phyloP scores from a whole-genome alignment of 208 protist species.

The Trypanosoma platydactyli region DNA sequence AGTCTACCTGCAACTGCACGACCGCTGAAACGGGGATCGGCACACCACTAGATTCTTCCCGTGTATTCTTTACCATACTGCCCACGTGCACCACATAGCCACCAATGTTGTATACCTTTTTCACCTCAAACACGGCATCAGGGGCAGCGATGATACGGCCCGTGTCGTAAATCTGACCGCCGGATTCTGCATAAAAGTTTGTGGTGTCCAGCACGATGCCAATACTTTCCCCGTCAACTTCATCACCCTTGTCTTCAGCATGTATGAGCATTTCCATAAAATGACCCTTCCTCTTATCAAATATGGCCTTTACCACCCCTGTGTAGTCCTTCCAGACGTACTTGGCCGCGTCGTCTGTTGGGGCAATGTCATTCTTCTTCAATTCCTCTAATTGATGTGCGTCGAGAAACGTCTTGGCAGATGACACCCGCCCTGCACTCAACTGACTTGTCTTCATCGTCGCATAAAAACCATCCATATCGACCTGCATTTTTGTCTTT shows the following conservation, averaged over 20 bases:
- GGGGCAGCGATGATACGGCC: slow-evolving; percentile 81
- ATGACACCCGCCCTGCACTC: slow-evolving; percentile 54
- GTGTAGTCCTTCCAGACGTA: slow-evolving; percentile 92
- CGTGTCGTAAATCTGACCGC: slow-evolving; percentile 97
- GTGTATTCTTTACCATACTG: slow-evolving; percentile 47
- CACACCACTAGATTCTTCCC: slow-evolving; percentile 40
- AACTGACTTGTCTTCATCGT: slow-evolving; percentile 85
- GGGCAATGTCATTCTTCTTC: slow-evolving; percentile 63
- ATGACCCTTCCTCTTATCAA: slow-evolving; percentile 69
- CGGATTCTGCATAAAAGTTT: slow-evolving; percentile 98
- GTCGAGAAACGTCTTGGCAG: slow-evolving; percentile 85
- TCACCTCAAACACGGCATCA: slow-evolving; percentile 87
- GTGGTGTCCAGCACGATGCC: slow-evolving; percentile 95
- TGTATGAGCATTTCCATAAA: slow-evolving; percentile 69
- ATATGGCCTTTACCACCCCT: slow-evolving; percentile 78
- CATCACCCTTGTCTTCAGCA: slow-evolving; percentile 30
- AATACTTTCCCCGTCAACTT: slow-evolving; percentile 51
- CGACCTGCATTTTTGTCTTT: slow-evolving; percentile 91
- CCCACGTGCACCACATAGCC: slow-evolving; percentile 98
- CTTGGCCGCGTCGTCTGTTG: slow-evolving; percentile 95
- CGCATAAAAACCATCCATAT: slow-evolving; percentile 82
- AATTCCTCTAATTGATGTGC: slow-evolving; percentile 85
- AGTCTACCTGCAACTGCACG: slow-evolving; percentile 91
- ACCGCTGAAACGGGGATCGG: slow-evolving; percentile 65
- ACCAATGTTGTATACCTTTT: slow-evolving; percentile 92